These are phyloP conservation scores for Thalassiosira sp. DNA, from an alignment of 352 stramenopile genomes.

Conservation along the genomic window DNA sequence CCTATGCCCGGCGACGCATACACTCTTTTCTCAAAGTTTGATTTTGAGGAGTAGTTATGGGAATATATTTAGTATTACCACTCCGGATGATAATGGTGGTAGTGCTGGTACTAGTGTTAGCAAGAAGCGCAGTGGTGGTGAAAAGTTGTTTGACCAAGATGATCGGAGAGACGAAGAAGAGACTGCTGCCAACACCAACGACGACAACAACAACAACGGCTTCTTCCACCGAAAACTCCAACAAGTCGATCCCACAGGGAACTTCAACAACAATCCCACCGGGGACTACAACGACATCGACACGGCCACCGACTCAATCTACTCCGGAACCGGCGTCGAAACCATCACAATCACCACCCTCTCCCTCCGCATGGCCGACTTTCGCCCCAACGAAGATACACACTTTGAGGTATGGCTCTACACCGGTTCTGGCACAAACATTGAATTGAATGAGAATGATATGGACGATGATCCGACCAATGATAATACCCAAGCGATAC, in stretches of 20 bases:
- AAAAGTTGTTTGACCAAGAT: no score
- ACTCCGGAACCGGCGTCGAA: not conserved
- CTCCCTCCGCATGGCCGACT: conserved; percentile 11
- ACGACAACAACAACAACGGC: not conserved
- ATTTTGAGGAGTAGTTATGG: conserved; percentile 18
- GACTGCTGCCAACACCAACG: not conserved
- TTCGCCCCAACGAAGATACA: not conserved
- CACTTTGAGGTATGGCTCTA: conserved; percentile 26
- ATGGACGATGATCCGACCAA: conserved; percentile 20
- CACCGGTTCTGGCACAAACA: conserved; percentile 9
- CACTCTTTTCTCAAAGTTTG: conserved; percentile 12
- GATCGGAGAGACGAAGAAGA: no score
- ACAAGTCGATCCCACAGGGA: not conserved
- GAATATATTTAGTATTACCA: conserved; percentile 27
- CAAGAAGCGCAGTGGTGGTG: no score
- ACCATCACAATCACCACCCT: conserved; percentile 8
- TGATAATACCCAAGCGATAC: conserved; percentile 11
- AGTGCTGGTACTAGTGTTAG: no score
- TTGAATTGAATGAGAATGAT: conserved; percentile 18
- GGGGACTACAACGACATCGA: conserved; percentile 11
- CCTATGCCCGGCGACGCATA: conserved; percentile 13
- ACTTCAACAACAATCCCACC: not conserved
- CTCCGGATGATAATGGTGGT: conserved; percentile 6
- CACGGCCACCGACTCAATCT: not conserved
- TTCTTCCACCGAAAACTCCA: not conserved